Conservation (phyloP, 2,329 filamentous ascomycete genomes). For the Diaporthe nobilis region DNA sequence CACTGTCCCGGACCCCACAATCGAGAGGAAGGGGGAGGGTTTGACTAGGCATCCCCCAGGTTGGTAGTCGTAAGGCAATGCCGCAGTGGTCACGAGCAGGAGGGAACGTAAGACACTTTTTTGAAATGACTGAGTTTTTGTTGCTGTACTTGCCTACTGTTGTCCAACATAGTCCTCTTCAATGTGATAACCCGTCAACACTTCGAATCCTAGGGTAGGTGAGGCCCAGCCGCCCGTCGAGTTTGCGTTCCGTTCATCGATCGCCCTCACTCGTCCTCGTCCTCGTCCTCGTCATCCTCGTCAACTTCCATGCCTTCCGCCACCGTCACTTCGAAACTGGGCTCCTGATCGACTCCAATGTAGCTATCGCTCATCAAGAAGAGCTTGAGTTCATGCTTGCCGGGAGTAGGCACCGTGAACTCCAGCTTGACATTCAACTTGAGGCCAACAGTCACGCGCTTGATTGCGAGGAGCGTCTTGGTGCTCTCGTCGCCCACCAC, state of each 20-base stretch:
- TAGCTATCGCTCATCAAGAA: constrained; percentile 99
- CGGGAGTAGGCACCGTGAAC: constrained; percentile 87
- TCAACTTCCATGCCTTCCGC: constrained; percentile 97
- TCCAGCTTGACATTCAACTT: constrained; percentile 86
- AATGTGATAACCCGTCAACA: not conserved
- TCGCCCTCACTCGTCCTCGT: constrained; percentile 60
- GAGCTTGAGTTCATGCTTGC: constrained; percentile 89
- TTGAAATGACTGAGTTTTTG: constrained; percentile 24
- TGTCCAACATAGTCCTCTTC: constrained; percentile 7
- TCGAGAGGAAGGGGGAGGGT: not conserved
- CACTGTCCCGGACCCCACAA: constrained; percentile 5
- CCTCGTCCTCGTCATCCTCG: constrained; percentile 85
- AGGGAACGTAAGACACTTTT: not conserved
- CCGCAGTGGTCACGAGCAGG: constrained; percentile 11
- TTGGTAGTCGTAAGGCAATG: not conserved
- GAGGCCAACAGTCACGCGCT: constrained; percentile 88
- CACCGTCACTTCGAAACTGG: constrained; percentile 86
- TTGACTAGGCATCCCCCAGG: not conserved
- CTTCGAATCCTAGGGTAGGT: constrained; percentile 7
- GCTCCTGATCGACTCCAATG: constrained; percentile 96
- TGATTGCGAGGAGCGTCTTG: constrained; percentile 91
- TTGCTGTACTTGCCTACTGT: constrained; percentile 31
- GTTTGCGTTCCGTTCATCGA: constrained; percentile 4
- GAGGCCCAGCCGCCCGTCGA: not conserved
- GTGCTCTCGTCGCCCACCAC: constrained; percentile 94